Percentiles rank a stretch among this genome's conserved stretches.
These are phyloP conservation scores for Amaranthus tricolor DNA, from an alignment of 179 eudicot species.

Conservation along the genomic window DNA sequence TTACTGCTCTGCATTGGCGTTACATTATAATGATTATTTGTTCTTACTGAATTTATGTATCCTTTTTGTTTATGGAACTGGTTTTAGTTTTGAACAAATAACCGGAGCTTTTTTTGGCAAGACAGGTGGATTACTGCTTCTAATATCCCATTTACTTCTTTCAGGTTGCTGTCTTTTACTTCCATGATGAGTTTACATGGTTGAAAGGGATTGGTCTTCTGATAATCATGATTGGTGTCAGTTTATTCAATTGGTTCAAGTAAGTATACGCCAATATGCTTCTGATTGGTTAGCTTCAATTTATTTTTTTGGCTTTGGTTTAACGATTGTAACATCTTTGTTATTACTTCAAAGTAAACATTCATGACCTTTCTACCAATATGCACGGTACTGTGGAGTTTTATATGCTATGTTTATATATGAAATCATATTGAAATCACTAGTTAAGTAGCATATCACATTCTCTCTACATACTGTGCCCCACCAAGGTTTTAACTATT, in stretches of 20 bases:
- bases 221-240: constrained; percentile 80
- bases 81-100: not conserved
- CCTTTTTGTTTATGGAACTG: not conserved
- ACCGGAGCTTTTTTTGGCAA: not conserved
- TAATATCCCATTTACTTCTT: constrained; percentile 20
- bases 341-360: not conserved
- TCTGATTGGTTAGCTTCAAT: not conserved
- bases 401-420: not conserved
- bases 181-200: constrained; percentile 96
- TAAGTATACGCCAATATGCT: constrained; percentile 45
- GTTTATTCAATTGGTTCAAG: constrained; percentile 97
- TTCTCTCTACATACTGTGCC: not conserved
- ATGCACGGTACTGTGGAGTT: too few relatives aligned
- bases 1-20: not conserved
- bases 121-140: constrained; percentile 12
- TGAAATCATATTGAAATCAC: not conserved
- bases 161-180: constrained; percentile 97
- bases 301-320: not conserved
- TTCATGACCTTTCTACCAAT: not conserved
- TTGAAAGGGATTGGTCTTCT: constrained; percentile 85
- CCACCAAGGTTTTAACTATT: not conserved
- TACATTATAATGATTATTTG: not conserved
- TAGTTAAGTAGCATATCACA: not conserved
- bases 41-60: not conserved
- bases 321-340: not conserved